These are phyloP conservation scores for Centrapalus pauciflorus DNA, from an alignment of 129 eudicot genomes.

Conservation along the genomic window DNA sequence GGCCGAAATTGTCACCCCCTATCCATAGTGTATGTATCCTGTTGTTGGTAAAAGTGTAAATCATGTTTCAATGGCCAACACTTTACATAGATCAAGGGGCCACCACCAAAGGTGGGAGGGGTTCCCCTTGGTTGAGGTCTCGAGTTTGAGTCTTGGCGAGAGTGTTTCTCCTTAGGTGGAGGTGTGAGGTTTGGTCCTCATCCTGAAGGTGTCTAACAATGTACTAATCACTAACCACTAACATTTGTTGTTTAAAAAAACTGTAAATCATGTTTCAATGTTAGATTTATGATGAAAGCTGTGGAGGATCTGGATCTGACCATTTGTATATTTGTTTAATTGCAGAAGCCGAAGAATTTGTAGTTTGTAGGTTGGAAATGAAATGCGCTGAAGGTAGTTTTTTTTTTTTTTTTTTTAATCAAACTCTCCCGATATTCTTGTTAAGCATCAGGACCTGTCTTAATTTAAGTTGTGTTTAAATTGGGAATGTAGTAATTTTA, in stretches of 20 bases:
- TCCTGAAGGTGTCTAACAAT: too few species aligned
- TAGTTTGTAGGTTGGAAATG: constrained; percentile 29
- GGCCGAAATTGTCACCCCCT: too few species aligned
- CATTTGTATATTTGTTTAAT: not conserved
- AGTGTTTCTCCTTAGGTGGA: too few species aligned
- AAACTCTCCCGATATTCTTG: not conserved
- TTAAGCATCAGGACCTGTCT: constrained; percentile 17
- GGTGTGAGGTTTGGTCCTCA: too few species aligned
- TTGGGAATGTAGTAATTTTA: constrained; percentile 14
- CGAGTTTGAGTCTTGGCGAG: not conserved
- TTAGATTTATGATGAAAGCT: not conserved
- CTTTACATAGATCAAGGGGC: too few species aligned
- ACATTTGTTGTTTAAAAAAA: too few species aligned
- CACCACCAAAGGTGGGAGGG: too few species aligned
- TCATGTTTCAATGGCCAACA: not conserved
- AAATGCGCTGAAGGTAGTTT: too few species aligned
- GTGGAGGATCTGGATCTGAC: not conserved
- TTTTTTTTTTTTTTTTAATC: too few species aligned
- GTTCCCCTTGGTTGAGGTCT: not conserved
- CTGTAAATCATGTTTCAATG: not conserved
- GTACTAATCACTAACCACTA: too few species aligned
- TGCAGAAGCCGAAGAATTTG: constrained; percentile 22
- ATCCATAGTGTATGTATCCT: too few species aligned
- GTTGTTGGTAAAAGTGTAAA: too few species aligned
- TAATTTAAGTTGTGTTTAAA: not conserved